These are phyloP conservation scores for Mortierella sp. DNA, from an alignment of 371 early-diverging fungal species.

Conservation along the genomic window DNA sequence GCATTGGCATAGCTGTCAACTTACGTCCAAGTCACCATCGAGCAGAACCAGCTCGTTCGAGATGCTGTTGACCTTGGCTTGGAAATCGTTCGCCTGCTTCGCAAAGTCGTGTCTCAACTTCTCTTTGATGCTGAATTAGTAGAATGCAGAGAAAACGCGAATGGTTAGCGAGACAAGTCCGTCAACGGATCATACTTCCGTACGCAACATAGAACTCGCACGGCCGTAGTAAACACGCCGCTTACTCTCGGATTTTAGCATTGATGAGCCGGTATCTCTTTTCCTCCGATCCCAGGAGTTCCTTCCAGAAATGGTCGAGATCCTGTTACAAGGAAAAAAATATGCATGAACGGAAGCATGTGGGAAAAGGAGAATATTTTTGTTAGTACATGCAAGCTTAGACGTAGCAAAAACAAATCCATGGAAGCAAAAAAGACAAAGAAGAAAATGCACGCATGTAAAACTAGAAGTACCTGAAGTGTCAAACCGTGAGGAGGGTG, in stretches of 20 bases:
- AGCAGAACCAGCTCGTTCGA: conserved; percentile 76
- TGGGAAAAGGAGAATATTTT: not conserved
- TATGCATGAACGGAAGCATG: not conserved
- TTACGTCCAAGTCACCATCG: conserved; percentile 78
- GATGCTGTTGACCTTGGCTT: conserved; percentile 72
- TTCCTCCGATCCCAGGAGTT: conserved; percentile 81
- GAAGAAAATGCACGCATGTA: not conserved
- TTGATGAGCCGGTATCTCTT: conserved; percentile 84
- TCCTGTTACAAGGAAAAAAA: conserved; percentile 60
- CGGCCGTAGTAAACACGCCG: not conserved
- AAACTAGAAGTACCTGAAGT: conserved; percentile 53
- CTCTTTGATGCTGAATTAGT: conserved; percentile 77
- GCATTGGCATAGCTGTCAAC: not conserved
- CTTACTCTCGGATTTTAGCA: conserved; percentile 84
- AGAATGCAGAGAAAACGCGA: not conserved
- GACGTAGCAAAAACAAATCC: not conserved
- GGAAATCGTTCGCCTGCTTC: conserved; percentile 83
- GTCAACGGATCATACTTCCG: not conserved
- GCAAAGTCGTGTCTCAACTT: conserved; percentile 80
- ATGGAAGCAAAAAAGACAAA: not conserved
- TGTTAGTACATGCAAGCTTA: not conserved
- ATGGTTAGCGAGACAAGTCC: not conserved
- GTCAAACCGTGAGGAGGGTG: conserved; percentile 84
- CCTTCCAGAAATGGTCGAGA: conserved; percentile 83
- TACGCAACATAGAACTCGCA: not conserved